Evolutionary conservation across 352 stramenopile genomes (phyloP).

Genomic region (Phytophthora syringae): DNA sequence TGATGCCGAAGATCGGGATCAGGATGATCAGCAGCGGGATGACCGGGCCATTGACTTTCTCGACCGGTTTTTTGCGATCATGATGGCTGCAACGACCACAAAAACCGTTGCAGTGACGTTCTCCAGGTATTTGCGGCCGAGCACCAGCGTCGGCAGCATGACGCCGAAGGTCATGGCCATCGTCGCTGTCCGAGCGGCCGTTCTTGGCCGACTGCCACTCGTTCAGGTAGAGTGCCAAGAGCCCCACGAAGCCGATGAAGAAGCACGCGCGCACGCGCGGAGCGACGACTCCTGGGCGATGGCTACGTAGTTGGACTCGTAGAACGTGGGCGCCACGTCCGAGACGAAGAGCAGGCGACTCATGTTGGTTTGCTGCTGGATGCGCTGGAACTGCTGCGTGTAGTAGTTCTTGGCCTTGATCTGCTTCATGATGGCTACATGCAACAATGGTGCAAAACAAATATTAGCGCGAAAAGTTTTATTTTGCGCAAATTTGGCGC

Average conservation of each 20-base stretch:
- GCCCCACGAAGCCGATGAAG: constrained; percentile 56
- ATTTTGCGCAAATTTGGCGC: background rate
- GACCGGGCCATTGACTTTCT: constrained; percentile 67
- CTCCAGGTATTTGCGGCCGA: constrained; percentile 65
- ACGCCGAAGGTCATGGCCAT: constrained; percentile 67
- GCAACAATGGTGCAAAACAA: constrained; percentile 66
- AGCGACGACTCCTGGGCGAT: constrained; percentile 60
- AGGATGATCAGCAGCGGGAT: constrained; percentile 82
- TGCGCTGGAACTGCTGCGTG: constrained; percentile 78
- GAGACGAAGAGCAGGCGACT: constrained; percentile 65
- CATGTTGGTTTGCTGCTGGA: constrained; percentile 83
- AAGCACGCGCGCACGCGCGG: constrained; percentile 70
- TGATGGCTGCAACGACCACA: constrained; percentile 56
- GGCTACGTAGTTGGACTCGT: constrained; percentile 69
- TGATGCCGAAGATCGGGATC: constrained; percentile 89
- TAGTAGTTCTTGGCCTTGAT: constrained; percentile 85
- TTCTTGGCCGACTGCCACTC: constrained; percentile 48
- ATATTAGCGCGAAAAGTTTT: background rate
- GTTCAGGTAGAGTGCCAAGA: constrained; percentile 63
- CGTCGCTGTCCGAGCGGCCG: constrained; percentile 50
- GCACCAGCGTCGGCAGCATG: constrained; percentile 56
- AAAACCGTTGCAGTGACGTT: constrained; percentile 71
- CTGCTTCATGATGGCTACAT: constrained; percentile 76
- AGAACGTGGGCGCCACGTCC: constrained; percentile 58
- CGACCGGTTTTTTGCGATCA: constrained; percentile 87